A percentile compares a stretch with the other conserved stretches of the same genome.
Evolutionary conservation across 129 eudicot genomes (phyloP).

Genomic region (Lonicera japonica): DNA sequence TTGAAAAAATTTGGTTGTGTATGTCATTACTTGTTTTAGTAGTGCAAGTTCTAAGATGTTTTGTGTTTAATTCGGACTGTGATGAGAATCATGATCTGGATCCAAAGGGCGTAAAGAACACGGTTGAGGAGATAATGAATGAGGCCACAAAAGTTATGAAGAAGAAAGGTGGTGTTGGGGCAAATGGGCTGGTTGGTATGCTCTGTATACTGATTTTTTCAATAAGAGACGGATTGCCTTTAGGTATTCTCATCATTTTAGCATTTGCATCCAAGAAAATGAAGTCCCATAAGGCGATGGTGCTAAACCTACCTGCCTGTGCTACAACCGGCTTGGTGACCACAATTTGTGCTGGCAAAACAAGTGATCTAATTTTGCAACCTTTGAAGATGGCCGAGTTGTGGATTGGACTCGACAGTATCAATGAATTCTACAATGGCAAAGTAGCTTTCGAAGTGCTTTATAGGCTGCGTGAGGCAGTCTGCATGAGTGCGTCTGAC

Average conservation of each 20-base stretch:
- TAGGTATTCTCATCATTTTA: constrained; percentile 13
- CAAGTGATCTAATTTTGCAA: constrained; percentile 9
- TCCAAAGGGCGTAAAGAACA: constrained; percentile 17
- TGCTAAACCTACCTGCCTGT: constrained; percentile 17
- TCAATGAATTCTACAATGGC: not conserved
- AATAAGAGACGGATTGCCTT: constrained; percentile 21
- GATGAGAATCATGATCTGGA: constrained; percentile 13
- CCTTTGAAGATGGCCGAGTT: constrained; percentile 14
- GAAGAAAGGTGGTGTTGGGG: constrained; percentile 2
- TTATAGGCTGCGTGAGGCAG: constrained; percentile 6
- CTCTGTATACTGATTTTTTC: constrained; percentile 19
- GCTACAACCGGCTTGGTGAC: constrained; percentile 14
- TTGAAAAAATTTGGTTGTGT: constrained; percentile 14
- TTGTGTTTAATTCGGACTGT: constrained; percentile 7
- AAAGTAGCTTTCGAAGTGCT: not conserved
- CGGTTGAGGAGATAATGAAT: constrained; percentile 25
- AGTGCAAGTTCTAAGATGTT: constrained; percentile 18
- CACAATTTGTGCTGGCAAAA: constrained; percentile 7
- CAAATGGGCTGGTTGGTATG: constrained; percentile 19
- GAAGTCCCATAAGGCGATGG: not conserved
- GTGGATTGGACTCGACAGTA: constrained; percentile 15
- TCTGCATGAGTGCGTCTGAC: not conserved
- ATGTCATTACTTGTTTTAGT: constrained; percentile 12
- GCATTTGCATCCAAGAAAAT: constrained; percentile 14
- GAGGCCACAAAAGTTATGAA: constrained; percentile 8